Evolutionary conservation across 2,329 filamentous ascomycete species (phyloP).

Genomic region (Leptographium lundbergii): DNA sequence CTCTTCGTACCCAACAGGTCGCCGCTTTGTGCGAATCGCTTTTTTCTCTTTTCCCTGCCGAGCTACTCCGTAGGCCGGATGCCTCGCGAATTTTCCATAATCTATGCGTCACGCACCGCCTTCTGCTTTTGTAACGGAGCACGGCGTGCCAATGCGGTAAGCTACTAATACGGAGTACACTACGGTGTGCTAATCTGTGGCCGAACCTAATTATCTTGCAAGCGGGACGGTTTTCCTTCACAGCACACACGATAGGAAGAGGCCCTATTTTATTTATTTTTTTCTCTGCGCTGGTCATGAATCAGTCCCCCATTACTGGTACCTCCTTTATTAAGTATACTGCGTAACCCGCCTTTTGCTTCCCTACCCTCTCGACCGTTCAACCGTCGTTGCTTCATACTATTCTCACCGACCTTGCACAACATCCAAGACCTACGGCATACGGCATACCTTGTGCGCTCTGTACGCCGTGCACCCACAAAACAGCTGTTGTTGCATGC

Average conservation of each 20-base stretch:
- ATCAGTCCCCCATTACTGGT: not conserved
- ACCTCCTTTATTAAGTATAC: not conserved
- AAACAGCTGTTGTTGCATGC: not conserved
- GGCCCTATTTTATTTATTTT: not conserved
- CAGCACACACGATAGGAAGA: not conserved
- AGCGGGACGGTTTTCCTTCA: not conserved
- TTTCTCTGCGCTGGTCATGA: not conserved
- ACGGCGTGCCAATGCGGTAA: not conserved
- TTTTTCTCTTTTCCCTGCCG: slow-evolving; percentile 1
- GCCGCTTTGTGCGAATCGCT: not conserved
- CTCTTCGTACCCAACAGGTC: not conserved
- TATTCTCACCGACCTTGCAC: not conserved
- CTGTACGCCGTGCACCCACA: not conserved
- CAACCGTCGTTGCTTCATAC: not conserved
- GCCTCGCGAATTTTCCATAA: slow-evolving; percentile 4
- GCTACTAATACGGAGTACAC: not conserved
- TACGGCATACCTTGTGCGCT: not conserved
- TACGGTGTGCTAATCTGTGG: not conserved
- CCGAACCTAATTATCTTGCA: not conserved
- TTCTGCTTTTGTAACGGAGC: not conserved
- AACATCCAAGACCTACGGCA: not conserved
- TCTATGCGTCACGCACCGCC: slow-evolving; percentile 2
- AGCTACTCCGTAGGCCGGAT: slow-evolving; percentile 2
- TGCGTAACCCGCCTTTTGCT: not conserved
- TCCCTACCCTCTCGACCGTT: not conserved